Conservation (phyloP, 192 early-diverging fungal genomes). For the Linnemannia zychae region DNA sequence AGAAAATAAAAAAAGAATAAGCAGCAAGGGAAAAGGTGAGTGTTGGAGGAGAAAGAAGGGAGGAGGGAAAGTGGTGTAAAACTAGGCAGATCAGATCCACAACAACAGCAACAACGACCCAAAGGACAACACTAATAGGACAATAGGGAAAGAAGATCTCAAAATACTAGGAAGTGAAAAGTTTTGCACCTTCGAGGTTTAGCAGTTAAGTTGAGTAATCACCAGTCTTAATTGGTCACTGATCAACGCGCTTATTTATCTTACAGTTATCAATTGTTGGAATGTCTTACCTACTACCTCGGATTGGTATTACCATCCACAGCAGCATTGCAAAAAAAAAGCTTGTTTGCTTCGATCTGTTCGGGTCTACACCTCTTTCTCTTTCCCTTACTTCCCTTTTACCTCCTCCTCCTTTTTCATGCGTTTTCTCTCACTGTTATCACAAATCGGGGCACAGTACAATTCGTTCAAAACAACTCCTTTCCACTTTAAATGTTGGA, state of each 20-base stretch:
- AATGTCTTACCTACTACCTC: not conserved
- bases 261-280: not conserved
- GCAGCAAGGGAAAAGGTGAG: not conserved
- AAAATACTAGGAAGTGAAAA: not conserved
- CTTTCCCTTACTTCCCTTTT: not conserved
- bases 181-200: no score
- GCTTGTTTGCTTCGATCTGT: not conserved
- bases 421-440: no score
- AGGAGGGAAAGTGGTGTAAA: not conserved
- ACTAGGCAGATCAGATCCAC: not conserved
- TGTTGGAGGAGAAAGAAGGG: not conserved
- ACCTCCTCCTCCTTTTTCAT: not conserved
- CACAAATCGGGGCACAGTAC: not conserved
- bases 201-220: not conserved
- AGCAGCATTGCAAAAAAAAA: not conserved
- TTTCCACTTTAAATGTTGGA: not conserved
- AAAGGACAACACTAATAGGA: not conserved
- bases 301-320: no score
- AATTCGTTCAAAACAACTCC: not conserved
- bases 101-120: not conserved
- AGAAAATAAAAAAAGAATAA: not conserved
- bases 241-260: not conserved
- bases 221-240: not conserved
- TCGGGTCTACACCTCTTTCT: not conserved
- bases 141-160: not conserved